Percentiles rank a stretch among this genome's conserved stretches.
phyloP scores from a whole-genome alignment of 768 basidiomycete species.

The Boletus vinaceobasis region DNA sequence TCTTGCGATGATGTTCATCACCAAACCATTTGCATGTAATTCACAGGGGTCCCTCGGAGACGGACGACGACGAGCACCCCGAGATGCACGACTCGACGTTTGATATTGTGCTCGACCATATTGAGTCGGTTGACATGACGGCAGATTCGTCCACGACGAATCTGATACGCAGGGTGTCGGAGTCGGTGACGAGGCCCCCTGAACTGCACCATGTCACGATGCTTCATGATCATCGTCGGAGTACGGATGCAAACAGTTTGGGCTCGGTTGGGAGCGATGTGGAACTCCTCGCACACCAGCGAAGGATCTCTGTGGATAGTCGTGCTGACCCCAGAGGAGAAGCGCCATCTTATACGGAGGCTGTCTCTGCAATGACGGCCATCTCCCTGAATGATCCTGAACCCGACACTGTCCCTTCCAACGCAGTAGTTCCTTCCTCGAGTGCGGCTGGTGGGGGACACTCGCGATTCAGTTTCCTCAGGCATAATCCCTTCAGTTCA shows the following conservation, averaged over 20 bases:
- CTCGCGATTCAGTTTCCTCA: constrained; percentile 49
- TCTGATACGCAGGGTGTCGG: constrained; percentile 14
- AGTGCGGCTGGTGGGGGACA: constrained; percentile 13
- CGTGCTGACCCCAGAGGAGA: constrained; percentile 50
- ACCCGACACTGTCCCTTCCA: neutral
- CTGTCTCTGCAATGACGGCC: constrained; percentile 11
- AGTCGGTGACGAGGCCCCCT: constrained; percentile 12
- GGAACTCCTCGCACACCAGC: constrained; percentile 21
- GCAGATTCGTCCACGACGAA: constrained; percentile 20
- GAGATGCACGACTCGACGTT: constrained; percentile 12
- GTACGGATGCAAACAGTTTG: constrained; percentile 17
- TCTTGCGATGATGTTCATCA: neutral
- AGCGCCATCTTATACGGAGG: constrained; percentile 66
- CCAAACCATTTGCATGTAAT: neutral
- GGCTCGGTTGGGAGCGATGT: constrained; percentile 22
- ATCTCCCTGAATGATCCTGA: constrained; percentile 23
- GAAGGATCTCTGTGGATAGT: constrained; percentile 3
- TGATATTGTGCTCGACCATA: constrained; percentile 18
- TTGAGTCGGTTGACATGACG: constrained; percentile 26
- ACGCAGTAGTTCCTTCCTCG: neutral
- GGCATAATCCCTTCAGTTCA: constrained; percentile 37
- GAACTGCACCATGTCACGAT: constrained; percentile 2
- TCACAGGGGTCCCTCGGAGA: constrained; percentile 26
- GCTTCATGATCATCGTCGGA: constrained; percentile 8
- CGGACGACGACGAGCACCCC: constrained; percentile 23